These are phyloP conservation scores for Iberis pinnata DNA, from an alignment of 345 rosid genomes.

Conservation along the genomic window DNA sequence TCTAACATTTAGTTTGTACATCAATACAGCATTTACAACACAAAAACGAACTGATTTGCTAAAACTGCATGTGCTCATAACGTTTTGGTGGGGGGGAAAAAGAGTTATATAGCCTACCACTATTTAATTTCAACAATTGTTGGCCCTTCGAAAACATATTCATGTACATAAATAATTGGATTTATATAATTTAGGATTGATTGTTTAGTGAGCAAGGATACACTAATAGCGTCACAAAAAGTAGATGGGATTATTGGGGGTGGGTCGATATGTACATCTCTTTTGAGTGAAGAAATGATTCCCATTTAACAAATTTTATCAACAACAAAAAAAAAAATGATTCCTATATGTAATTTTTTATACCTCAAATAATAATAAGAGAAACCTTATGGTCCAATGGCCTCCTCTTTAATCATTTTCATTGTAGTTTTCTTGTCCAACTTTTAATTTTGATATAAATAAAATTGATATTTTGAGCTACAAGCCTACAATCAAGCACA, in stretches of 20 bases:
- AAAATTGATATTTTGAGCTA: slow-evolving; percentile 2
- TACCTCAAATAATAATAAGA: background rate
- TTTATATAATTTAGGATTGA: background rate
- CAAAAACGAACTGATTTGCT: too few species aligned
- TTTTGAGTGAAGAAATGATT: slow-evolving; percentile 16
- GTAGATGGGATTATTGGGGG: background rate
- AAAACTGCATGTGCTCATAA: too few species aligned
- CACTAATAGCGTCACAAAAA: background rate
- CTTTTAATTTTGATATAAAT: slow-evolving; percentile 4
- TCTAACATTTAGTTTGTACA: too few species aligned
- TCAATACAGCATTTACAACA: too few species aligned
- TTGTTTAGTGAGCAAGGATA: slow-evolving; percentile 3
- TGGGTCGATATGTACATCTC: slow-evolving; percentile 6
- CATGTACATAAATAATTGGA: background rate
- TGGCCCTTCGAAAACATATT: background rate
- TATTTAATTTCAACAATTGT: background rate
- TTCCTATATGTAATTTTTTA: background rate
- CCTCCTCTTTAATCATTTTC: slow-evolving; percentile 4
- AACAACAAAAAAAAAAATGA: too few species aligned
- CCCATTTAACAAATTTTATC: too few species aligned
- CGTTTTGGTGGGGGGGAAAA: too few species aligned
- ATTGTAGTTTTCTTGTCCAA: background rate
- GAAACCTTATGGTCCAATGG: background rate
- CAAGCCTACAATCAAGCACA: background rate
- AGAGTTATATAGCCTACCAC: background rate